Percentiles rank a stretch among this genome's conserved stretches.
These are phyloP conservation scores for Starmerella stellata DNA, from an alignment of 805 yeast species.

Conservation along the genomic window DNA sequence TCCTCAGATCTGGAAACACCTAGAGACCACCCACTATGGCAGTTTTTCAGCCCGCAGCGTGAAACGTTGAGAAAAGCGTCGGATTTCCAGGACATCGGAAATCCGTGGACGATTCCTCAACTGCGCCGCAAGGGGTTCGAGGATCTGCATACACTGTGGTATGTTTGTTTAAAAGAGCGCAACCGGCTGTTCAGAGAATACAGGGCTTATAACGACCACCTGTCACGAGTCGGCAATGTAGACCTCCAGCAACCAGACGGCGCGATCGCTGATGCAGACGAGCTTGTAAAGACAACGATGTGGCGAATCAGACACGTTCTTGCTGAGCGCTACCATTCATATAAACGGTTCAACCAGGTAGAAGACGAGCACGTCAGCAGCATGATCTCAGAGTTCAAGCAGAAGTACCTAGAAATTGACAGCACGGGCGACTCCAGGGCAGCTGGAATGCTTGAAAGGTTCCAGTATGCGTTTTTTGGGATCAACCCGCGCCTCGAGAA, in stretches of 20 bases:
- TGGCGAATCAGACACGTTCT: conserved; percentile 71
- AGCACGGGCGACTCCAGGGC: conserved; percentile 38
- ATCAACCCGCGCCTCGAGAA: conserved; percentile 51
- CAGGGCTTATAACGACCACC: conserved; percentile 33
- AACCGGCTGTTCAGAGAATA: conserved; percentile 62
- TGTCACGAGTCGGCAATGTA: conserved; percentile 7
- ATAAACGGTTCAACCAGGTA: conserved; percentile 37
- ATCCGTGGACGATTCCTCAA: conserved; percentile 79
- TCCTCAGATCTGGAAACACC: conserved; percentile 50
- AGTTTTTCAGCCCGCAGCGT: conserved; percentile 50
- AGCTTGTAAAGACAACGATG: conserved; percentile 42
- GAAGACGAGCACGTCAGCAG: conserved; percentile 25
- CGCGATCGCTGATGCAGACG: conserved; percentile 23
- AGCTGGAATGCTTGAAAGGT: conserved; percentile 54
- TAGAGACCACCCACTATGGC: conserved; percentile 90
- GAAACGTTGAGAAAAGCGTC: conserved; percentile 41
- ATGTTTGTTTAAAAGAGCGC: conserved; percentile 63
- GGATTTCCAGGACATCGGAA: conserved; percentile 30
- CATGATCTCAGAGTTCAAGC: conserved; percentile 40
- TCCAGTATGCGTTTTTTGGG: conserved; percentile 73
- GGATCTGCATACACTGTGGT: conserved; percentile 86
- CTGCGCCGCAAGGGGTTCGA: conserved; percentile 80
- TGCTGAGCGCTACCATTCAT: conserved; percentile 65
- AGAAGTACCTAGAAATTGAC: conserved; percentile 38
- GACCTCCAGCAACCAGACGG: conserved; percentile 5